These are phyloP conservation scores for Balakata baccata DNA, from an alignment of 345 rosid species.

Conservation along the genomic window DNA sequence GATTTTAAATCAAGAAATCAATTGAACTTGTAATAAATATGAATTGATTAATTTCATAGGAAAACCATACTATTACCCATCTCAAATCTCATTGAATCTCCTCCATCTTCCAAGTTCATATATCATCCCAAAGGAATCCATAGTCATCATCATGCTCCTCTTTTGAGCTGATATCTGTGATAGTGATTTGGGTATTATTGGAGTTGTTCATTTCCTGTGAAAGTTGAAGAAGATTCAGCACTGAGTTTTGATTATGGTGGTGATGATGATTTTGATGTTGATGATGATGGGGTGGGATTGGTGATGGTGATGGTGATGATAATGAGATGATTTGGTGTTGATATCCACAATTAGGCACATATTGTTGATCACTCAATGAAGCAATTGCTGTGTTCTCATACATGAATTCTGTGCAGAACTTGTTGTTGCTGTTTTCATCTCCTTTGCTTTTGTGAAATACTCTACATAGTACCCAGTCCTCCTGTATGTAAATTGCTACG, in stretches of 20 bases:
- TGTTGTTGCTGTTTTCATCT: conserved; percentile 5
- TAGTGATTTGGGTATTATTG: conserved; percentile 2
- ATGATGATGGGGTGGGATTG: conserved; percentile 8
- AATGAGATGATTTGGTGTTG: no score
- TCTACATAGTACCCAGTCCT: conserved; percentile 95
- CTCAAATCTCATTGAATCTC: conserved; percentile 41
- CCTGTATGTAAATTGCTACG: conserved; percentile 33
- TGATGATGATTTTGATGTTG: conserved; percentile 28
- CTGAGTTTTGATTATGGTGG: conserved; percentile 27
- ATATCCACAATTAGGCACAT: conserved; percentile 23
- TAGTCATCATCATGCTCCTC: conserved; percentile 27
- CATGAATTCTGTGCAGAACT: conserved; percentile 30
- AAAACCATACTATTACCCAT: conserved; percentile 38
- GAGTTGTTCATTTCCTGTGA: conserved; percentile 27
- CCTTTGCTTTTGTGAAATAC: conserved; percentile 74
- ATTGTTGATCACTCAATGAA: conserved; percentile 7
- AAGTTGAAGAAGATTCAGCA: conserved; percentile 41
- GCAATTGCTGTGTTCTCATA: conserved; percentile 23
- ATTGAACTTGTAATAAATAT: neutral
- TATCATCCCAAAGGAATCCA: conserved; percentile 49
- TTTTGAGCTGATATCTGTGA: conserved; percentile 24
- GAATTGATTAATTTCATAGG: conserved; percentile 21
- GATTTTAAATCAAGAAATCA: conserved; percentile 14
- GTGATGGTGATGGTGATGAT: conserved; percentile 20
- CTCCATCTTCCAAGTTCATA: conserved; percentile 44